A percentile compares a stretch with the other conserved stretches of the same genome.
phyloP scores from a whole-genome alignment of 805 yeast genomes.

The Candida saitoana region DNA sequence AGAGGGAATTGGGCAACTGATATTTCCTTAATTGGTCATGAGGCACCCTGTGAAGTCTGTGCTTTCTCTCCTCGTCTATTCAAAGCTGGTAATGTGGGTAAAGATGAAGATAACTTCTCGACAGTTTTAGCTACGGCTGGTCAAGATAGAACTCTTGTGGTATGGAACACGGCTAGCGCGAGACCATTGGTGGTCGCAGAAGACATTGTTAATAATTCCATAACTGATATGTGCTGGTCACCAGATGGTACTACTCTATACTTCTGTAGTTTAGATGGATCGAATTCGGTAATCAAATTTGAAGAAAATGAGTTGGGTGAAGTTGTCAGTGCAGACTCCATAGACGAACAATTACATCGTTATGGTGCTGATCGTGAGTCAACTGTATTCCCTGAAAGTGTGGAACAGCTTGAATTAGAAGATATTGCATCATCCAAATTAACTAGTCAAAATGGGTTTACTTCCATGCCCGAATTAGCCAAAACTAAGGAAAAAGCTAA shows the following conservation, averaged over 20 bases:
- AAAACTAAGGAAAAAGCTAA: background rate
- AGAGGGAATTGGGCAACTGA: conserved; percentile 80
- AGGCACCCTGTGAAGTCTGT: conserved; percentile 80
- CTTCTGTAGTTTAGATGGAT: conserved; percentile 79
- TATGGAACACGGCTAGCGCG: conserved; percentile 79
- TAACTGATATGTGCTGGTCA: conserved; percentile 88
- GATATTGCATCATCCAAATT: conserved; percentile 41
- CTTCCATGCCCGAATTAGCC: background rate
- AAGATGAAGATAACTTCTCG: conserved; percentile 36
- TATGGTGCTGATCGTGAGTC: conserved; percentile 89
- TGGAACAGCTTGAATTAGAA: conserved; percentile 71
- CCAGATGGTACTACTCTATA: conserved; percentile 74
- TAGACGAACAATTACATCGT: conserved; percentile 66
- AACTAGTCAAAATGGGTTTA: background rate
- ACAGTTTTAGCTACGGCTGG: conserved; percentile 94
- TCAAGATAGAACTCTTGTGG: conserved; percentile 81
- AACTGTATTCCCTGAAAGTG: conserved; percentile 81
- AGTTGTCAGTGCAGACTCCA: conserved; percentile 58
- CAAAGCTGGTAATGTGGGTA: conserved; percentile 26
- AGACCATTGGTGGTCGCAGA: conserved; percentile 78
- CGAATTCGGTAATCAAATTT: conserved; percentile 65
- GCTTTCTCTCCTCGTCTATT: conserved; percentile 69
- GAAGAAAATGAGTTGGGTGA: conserved; percentile 61
- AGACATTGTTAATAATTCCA: conserved; percentile 70
- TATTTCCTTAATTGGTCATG: conserved; percentile 74